These are phyloP conservation scores for Delonix regia DNA, from an alignment of 306 rosid species.

Conservation along the genomic window DNA sequence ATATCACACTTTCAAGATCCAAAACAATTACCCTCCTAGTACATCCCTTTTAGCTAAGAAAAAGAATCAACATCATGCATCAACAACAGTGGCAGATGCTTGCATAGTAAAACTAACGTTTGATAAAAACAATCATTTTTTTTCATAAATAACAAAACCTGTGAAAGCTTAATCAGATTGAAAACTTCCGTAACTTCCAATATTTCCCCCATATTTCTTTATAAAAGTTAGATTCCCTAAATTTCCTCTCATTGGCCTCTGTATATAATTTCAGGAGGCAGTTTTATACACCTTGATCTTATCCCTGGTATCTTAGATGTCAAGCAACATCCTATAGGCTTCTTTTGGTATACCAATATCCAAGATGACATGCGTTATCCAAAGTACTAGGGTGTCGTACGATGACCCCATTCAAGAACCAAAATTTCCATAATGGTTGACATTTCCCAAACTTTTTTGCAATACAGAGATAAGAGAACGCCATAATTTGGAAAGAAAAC, in stretches of 20 bases:
- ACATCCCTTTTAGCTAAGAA: background rate
- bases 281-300: background rate
- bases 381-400: no score
- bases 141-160: background rate
- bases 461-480: no score
- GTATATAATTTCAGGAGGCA: background rate
- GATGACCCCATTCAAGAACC: no score
- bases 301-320: background rate
- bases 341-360: no score
- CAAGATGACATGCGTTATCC: background rate
- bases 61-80: background rate
- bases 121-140: background rate
- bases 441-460: no score
- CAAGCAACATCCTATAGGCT: background rate
- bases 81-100: no score
- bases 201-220: background rate
- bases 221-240: background rate
- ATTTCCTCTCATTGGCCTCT: background rate
- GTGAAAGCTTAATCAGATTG: background rate
- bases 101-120: no score
- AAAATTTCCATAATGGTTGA: no score
- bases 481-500: no score
- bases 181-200: background rate
- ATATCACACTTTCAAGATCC: background rate
- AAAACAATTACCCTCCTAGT: background rate